phyloP scores from a whole-genome alignment of 2,329 filamentous ascomycete genomes.

The Dissoconium aciculare region DNA sequence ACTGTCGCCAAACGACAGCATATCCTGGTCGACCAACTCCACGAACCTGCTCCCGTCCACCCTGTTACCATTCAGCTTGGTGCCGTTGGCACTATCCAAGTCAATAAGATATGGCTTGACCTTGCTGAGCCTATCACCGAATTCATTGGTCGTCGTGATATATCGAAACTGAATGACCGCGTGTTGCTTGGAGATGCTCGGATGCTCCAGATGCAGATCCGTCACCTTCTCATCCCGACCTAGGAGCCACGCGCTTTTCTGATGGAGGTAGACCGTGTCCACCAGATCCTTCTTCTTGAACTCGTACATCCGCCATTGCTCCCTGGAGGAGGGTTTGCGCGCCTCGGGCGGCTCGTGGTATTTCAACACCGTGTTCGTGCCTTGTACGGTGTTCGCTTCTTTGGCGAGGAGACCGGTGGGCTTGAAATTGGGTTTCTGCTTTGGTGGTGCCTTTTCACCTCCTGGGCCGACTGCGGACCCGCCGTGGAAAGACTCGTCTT shows the following conservation, averaged over 20 bases:
- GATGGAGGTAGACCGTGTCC: slow-evolving; percentile 63
- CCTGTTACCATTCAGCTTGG: slow-evolving; percentile 59
- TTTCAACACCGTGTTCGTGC: slow-evolving; percentile 68
- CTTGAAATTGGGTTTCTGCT: slow-evolving; percentile 78
- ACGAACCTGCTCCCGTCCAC: slow-evolving; percentile 66
- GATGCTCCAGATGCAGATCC: slow-evolving; percentile 74
- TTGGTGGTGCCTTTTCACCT: slow-evolving; percentile 23
- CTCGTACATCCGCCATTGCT: slow-evolving; percentile 79
- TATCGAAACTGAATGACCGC: slow-evolving; percentile 88
- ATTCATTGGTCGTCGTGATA: slow-evolving; percentile 70
- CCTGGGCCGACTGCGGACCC: slow-evolving; percentile 21
- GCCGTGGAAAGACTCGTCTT: slow-evolving; percentile 31
- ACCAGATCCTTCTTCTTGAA: slow-evolving; percentile 70
- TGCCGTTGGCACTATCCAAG: slow-evolving; percentile 85
- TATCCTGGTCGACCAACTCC: slow-evolving; percentile 76
- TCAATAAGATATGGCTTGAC: slow-evolving; percentile 76
- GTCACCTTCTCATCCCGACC: slow-evolving; percentile 68
- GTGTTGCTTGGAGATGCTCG: slow-evolving; percentile 89
- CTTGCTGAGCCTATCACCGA: slow-evolving; percentile 62
- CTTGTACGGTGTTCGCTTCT: slow-evolving; percentile 69
- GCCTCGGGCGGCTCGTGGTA: slow-evolving; percentile 93
- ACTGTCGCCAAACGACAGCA: slow-evolving; percentile 75
- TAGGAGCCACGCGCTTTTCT: slow-evolving; percentile 77
- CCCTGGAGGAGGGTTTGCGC: slow-evolving; percentile 58
- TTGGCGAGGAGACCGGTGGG: slow-evolving; percentile 71